Conservation (phyloP, 2,329 filamentous ascomycete species). For the Plenodomus lindquistii region DNA sequence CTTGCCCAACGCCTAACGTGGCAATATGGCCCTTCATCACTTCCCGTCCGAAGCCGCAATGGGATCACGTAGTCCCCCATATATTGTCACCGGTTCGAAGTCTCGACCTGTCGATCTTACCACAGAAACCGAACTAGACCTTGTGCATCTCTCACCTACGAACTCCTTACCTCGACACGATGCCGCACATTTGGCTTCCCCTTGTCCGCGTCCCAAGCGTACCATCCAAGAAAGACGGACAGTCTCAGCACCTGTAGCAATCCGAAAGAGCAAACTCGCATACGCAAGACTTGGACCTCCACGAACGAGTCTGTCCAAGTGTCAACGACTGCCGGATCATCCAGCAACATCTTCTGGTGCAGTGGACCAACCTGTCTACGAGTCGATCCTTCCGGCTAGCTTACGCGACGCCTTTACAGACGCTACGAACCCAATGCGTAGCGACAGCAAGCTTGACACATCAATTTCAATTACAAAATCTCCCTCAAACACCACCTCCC, state of each 20-base stretch:
- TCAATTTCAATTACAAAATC: neutral
- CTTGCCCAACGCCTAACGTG: neutral
- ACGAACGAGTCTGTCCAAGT: neutral
- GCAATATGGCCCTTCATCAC: too few relatives aligned
- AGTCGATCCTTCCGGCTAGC: neutral
- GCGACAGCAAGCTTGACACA: neutral
- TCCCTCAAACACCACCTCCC: neutral
- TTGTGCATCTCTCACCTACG: neutral
- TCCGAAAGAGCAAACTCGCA: neutral
- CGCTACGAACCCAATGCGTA: neutral
- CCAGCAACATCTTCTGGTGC: neutral
- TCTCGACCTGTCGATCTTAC: too few relatives aligned
- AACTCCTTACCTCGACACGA: neutral
- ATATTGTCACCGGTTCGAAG: too few relatives aligned
- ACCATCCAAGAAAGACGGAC: neutral
- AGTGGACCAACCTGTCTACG: neutral
- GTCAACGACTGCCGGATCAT: neutral
- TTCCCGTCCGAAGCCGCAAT: too few relatives aligned
- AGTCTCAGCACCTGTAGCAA: neutral
- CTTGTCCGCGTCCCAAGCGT: neutral
- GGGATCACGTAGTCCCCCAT: too few relatives aligned
- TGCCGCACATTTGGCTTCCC: neutral
- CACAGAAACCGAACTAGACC: neutral
- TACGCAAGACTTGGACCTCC: neutral
- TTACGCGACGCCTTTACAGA: neutral